Conservation (phyloP, 805 yeast genomes). For the Starmerella kuoi region DNA sequence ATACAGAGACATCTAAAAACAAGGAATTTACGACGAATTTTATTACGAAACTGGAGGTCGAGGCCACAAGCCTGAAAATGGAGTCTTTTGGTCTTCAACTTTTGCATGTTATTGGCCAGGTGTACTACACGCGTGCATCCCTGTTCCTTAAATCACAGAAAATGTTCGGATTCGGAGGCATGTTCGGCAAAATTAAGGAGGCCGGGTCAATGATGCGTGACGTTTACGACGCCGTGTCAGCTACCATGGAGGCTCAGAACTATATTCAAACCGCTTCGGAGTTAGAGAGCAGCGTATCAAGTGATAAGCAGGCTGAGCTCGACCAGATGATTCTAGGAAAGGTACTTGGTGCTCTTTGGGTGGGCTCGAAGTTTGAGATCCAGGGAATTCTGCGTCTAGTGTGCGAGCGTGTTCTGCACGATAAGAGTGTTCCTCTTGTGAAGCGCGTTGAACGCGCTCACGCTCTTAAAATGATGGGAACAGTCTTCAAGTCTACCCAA, state of each 20-base stretch:
- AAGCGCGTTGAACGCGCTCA: constrained; percentile 66
- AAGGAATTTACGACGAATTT: constrained; percentile 53
- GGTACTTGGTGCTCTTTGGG: constrained; percentile 89
- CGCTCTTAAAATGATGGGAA: constrained; percentile 63
- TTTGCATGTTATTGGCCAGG: constrained; percentile 62
- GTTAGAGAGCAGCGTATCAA: constrained; percentile 52
- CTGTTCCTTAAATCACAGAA: constrained; percentile 63
- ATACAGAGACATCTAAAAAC: constrained; percentile 52
- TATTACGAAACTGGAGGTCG: constrained; percentile 53
- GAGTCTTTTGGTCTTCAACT: constrained; percentile 93
- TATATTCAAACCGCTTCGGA: constrained; percentile 62
- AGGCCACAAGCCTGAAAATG: constrained; percentile 81
- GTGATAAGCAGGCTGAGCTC: constrained; percentile 58
- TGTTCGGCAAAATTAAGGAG: constrained; percentile 68
- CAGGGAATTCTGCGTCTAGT: constrained; percentile 68
- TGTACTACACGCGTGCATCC: constrained; percentile 63
- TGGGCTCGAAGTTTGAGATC: constrained; percentile 78
- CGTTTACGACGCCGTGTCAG: constrained; percentile 66
- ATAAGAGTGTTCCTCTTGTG: constrained; percentile 46
- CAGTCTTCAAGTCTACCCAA: constrained; percentile 49
- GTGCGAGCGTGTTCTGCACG: constrained; percentile 64
- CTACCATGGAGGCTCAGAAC: constrained; percentile 79
- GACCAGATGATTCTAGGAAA: constrained; percentile 79
- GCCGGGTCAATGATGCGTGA: constrained; percentile 74
- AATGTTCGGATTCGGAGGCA: constrained; percentile 76